Conservation (phyloP, 352 stramenopile species). For the Hyaloperonospora arabidopsidis region DNA sequence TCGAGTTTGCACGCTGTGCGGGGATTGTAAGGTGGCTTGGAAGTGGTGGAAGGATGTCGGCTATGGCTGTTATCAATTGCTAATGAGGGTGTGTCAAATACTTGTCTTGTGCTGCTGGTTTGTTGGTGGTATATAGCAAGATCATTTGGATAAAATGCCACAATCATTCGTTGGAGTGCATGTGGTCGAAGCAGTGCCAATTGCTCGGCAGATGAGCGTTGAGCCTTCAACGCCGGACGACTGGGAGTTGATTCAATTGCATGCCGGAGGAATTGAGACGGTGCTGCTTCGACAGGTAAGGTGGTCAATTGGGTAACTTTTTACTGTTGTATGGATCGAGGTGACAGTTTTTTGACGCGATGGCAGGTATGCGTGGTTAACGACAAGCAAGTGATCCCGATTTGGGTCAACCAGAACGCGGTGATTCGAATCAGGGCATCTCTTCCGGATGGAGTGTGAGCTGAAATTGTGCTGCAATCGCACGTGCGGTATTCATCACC, state of each 20-base stretch:
- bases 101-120: background rate
- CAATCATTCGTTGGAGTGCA: slow-evolving; percentile 63
- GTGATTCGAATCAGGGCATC: slow-evolving; percentile 58
- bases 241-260: slow-evolving; percentile 87
- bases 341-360: background rate
- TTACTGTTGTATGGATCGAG: background rate
- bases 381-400: slow-evolving; percentile 76
- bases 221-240: slow-evolving; percentile 82
- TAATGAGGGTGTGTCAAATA: background rate
- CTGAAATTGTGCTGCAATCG: background rate
- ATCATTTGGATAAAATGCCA: slow-evolving; percentile 47
- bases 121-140: slow-evolving; percentile 31
- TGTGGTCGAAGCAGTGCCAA: slow-evolving; percentile 60
- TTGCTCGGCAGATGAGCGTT: slow-evolving; percentile 69
- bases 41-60: background rate
- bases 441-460: slow-evolving; percentile 61
- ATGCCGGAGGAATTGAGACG: slow-evolving; percentile 72
- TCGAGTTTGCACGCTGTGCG: slow-evolving; percentile 74
- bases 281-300: slow-evolving; percentile 78
- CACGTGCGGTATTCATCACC: background rate
- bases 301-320: background rate
- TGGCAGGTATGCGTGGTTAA: slow-evolving; percentile 80
- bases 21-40: slow-evolving; percentile 47
- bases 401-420: slow-evolving; percentile 74
- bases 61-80: background rate